Evolutionary conservation across 2,329 filamentous ascomycete species (phyloP).

Genomic region (Chrysosporium keratinophilum): DNA sequence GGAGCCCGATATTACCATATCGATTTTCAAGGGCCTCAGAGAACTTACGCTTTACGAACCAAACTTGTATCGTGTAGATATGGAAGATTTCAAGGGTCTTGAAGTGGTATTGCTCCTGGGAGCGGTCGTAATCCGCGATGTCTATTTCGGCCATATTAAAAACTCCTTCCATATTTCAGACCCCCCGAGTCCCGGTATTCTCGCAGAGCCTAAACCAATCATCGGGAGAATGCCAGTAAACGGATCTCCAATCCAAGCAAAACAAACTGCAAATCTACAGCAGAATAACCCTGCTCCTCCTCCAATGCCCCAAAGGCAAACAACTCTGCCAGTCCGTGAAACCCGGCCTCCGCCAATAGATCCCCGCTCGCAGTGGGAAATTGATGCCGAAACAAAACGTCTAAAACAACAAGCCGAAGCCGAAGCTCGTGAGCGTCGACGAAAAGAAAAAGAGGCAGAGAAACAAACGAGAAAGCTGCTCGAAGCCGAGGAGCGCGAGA

Average conservation of each 20-base stretch:
- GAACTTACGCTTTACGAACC: slow-evolving; percentile 88
- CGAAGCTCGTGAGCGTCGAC: slow-evolving; percentile 35
- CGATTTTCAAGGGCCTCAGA: slow-evolving; percentile 64
- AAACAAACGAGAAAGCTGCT: slow-evolving; percentile 44
- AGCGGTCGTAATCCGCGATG: slow-evolving; percentile 51
- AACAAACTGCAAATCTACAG: neutral
- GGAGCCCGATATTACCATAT: slow-evolving; percentile 92
- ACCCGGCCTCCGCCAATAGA: slow-evolving; percentile 31
- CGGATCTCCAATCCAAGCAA: neutral
- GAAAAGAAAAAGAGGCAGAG: slow-evolving; percentile 42
- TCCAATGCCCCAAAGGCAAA: neutral
- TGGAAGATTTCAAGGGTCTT: slow-evolving; percentile 87
- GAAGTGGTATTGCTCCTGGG: slow-evolving; percentile 65
- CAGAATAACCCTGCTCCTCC: neutral
- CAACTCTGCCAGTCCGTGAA: slow-evolving; percentile 2
- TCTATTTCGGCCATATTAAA: slow-evolving; percentile 53
- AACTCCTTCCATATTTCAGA: slow-evolving; percentile 70
- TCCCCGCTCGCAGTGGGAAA: slow-evolving; percentile 44
- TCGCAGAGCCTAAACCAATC: neutral
- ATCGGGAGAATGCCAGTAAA: slow-evolving; percentile 6
- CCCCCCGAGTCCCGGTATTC: slow-evolving; percentile 17
- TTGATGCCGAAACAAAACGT: slow-evolving; percentile 42
- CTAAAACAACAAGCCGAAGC: slow-evolving; percentile 35
- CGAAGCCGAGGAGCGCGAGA: slow-evolving; percentile 45
- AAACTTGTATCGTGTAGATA: slow-evolving; percentile 77